These are phyloP conservation scores for Schwanniomyces vanrijiae DNA, from an alignment of 805 yeast species.

Conservation along the genomic window DNA sequence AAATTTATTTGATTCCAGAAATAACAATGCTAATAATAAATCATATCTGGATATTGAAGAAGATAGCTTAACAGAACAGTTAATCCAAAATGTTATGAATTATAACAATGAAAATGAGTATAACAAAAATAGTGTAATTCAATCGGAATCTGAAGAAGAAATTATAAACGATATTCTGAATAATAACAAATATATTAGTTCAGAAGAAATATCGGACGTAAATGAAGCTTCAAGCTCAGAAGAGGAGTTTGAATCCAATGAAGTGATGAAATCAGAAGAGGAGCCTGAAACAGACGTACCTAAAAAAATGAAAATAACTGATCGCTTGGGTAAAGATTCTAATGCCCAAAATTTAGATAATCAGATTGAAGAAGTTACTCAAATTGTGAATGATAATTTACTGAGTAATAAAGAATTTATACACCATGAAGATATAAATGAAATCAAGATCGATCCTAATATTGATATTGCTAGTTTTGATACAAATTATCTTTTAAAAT, in stretches of 20 bases:
- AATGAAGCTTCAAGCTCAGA: not conserved
- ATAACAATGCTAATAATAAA: too few species aligned
- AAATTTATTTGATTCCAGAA: not conserved
- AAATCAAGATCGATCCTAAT: not conserved
- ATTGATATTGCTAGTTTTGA: not conserved
- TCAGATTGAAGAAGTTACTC: not conserved
- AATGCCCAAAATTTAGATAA: too few species aligned
- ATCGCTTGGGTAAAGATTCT: slow-evolving; percentile 21
- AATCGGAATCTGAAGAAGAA: too few species aligned
- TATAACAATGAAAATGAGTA: too few species aligned
- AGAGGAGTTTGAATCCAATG: not conserved
- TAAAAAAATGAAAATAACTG: slow-evolving; percentile 13
- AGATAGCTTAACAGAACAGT: too few species aligned
- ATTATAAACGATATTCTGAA: too few species aligned
- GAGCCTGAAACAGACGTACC: slow-evolving; percentile 16
- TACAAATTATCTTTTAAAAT: not conserved
- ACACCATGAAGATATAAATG: not conserved
- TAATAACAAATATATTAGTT: too few species aligned
- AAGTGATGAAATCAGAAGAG: slow-evolving; percentile 18
- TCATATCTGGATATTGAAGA: too few species aligned
- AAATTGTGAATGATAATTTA: not conserved
- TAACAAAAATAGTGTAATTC: too few species aligned
- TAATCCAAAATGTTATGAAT: too few species aligned
- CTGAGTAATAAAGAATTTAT: not conserved
- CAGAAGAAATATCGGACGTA: too few species aligned